Evolutionary conservation across 768 basidiomycete species (phyloP).

Genomic region (Candolleomyces eurysporus): DNA sequence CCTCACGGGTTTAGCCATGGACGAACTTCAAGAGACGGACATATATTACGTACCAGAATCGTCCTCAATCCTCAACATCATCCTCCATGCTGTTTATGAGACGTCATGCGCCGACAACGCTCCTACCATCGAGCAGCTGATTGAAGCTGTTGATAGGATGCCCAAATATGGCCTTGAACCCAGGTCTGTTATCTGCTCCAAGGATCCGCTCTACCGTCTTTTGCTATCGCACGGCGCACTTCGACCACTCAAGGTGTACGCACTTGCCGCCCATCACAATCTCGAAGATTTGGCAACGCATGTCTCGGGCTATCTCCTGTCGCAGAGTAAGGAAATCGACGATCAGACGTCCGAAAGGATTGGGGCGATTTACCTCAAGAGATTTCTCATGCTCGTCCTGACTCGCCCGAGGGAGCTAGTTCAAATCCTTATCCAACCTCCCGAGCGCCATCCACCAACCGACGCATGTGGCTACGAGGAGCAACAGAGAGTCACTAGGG

Average conservation of each 20-base stretch:
- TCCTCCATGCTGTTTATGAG: constrained; percentile 52
- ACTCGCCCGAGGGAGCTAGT: constrained; percentile 30
- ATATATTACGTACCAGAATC: constrained; percentile 31
- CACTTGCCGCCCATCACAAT: constrained; percentile 27
- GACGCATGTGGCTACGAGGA: constrained; percentile 17
- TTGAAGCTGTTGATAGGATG: constrained; percentile 36
- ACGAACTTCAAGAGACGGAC: background rate
- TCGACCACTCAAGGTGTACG: constrained; percentile 35
- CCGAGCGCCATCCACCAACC: constrained; percentile 14
- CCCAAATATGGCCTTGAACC: constrained; percentile 18
- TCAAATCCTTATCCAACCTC: constrained; percentile 15
- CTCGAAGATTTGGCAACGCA: constrained; percentile 35
- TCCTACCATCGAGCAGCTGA: constrained; percentile 45
- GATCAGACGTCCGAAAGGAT: constrained; percentile 31
- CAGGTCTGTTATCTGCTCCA: constrained; percentile 18
- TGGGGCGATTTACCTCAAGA: constrained; percentile 35
- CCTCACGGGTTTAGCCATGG: constrained; percentile 19
- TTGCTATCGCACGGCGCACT: constrained; percentile 22
- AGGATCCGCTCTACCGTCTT: constrained; percentile 20
- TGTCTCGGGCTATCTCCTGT: constrained; percentile 35
- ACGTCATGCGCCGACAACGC: constrained; percentile 47
- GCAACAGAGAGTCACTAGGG: constrained; percentile 20
- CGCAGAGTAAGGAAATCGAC: constrained; percentile 26
- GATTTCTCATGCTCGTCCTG: constrained; percentile 34
- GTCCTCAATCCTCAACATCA: constrained; percentile 46